phyloP scores from a whole-genome alignment of 2,329 filamentous ascomycete genomes.

The Fusarium concolor region DNA sequence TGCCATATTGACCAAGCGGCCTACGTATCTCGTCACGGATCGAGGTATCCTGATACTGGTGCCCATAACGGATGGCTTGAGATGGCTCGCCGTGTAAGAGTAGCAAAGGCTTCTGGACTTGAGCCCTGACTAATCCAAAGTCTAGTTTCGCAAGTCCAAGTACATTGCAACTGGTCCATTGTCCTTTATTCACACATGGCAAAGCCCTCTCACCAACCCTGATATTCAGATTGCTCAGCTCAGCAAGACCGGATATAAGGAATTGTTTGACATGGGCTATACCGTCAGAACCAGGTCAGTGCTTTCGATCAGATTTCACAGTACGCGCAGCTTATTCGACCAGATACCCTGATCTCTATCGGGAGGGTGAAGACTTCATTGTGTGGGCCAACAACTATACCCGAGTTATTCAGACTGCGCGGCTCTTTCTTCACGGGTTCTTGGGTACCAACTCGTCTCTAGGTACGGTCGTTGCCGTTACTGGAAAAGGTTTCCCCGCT shows the following conservation, averaged over 20 bases:
- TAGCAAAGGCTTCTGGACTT: fast-evolving
- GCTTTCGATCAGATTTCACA: fast-evolving
- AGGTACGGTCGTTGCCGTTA: conserved; percentile 69
- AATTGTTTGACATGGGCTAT: conserved; percentile 67
- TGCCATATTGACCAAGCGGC: conserved; percentile 71
- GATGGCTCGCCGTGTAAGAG: conserved; percentile 56
- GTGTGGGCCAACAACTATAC: conserved; percentile 76
- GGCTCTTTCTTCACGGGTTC: conserved; percentile 71
- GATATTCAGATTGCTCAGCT: conserved; percentile 67
- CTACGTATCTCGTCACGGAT: conserved; percentile 71
- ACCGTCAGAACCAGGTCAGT: conserved; percentile 58
- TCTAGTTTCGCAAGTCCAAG: conserved; percentile 63
- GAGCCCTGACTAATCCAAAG: background rate
- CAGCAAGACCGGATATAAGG: conserved; percentile 72
- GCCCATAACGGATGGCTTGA: conserved; percentile 68
- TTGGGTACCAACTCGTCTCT: conserved; percentile 65
- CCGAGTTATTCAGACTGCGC: conserved; percentile 70
- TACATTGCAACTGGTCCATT: conserved; percentile 66
- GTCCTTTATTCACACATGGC: conserved; percentile 69
- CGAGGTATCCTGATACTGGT: conserved; percentile 70
- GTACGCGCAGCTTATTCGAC: background rate
- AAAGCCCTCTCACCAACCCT: conserved; percentile 66
- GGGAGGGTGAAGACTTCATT: conserved; percentile 62
- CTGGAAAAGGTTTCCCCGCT: conserved; percentile 63
- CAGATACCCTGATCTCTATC: conserved; percentile 63